Percentiles rank a stretch among this genome's conserved stretches.
phyloP scores from a whole-genome alignment of 2,329 filamentous ascomycete species.

The Furcasterigmium sp. region DNA sequence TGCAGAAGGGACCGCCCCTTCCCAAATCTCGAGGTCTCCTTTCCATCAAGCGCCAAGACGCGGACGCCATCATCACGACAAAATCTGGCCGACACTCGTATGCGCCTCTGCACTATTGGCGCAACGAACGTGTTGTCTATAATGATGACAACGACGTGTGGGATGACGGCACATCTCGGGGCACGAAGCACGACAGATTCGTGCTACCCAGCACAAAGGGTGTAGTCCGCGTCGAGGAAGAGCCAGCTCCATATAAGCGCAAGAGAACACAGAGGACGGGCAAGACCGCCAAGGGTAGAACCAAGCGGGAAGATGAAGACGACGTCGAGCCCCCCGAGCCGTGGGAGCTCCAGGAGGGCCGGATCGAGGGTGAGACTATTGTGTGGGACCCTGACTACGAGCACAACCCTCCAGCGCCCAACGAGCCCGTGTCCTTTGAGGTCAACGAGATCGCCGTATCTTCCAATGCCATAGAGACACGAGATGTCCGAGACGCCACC shows the following conservation, averaged over 20 bases:
- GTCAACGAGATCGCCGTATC: constrained; percentile 54
- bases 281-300: constrained; percentile 4
- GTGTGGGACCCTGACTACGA: constrained; percentile 59
- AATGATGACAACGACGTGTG: constrained; percentile 51
- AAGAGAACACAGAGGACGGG: constrained; percentile 18
- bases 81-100: constrained; percentile 76
- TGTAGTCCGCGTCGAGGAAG: constrained; percentile 68
- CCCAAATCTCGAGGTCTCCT: constrained; percentile 51
- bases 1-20: constrained; percentile 50
- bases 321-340: constrained; percentile 56
- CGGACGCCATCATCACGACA: constrained; percentile 51
- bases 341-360: constrained; percentile 66
- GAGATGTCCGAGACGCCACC: constrained; percentile 56
- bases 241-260: constrained; percentile 26
- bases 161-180: neutral
- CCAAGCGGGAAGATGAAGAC: constrained; percentile 25
- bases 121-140: constrained; percentile 72
- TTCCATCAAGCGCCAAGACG: constrained; percentile 42
- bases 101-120: constrained; percentile 79
- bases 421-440: constrained; percentile 48
- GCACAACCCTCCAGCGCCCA: constrained; percentile 43
- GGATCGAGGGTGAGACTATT: constrained; percentile 57
- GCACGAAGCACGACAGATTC: constrained; percentile 34
- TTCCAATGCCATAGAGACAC: constrained; percentile 49
- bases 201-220: constrained; percentile 69